A percentile compares a stretch with the other conserved stretches of the same genome.
Evolutionary conservation across 2,329 filamentous ascomycete species (phyloP).

Genomic region (Cordyceps farinosa): DNA sequence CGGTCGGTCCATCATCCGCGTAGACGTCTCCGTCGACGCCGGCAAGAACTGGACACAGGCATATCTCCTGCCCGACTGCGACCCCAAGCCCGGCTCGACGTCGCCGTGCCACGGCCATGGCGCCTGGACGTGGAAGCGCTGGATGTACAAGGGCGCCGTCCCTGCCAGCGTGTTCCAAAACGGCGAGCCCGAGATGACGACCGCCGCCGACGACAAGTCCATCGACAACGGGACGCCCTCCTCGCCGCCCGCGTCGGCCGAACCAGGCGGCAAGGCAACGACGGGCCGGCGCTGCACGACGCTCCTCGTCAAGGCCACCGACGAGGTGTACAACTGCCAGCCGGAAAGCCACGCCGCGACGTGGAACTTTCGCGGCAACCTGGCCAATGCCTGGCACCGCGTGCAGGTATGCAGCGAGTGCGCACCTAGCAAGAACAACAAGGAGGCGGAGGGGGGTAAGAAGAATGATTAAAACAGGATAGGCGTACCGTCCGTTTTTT

Average conservation of each 20-base stretch:
- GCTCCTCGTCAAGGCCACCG: conserved; percentile 62
- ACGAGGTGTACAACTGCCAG: conserved; percentile 64
- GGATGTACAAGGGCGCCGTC: conserved; percentile 53
- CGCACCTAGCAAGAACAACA: conserved; percentile 15
- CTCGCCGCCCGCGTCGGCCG: background rate
- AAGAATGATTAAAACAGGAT: background rate
- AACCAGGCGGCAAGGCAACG: background rate
- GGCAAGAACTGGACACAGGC: conserved; percentile 64
- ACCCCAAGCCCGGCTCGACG: conserved; percentile 25
- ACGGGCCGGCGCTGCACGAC: conserved; percentile 41
- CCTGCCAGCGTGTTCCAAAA: conserved; percentile 32
- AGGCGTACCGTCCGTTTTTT: background rate
- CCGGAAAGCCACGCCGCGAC: conserved; percentile 57
- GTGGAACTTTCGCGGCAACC: conserved; percentile 62
- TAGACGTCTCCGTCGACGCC: conserved; percentile 63
- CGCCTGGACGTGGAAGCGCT: conserved; percentile 62
- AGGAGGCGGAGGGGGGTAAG: background rate
- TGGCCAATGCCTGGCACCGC: conserved; percentile 65
- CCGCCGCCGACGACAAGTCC: conserved; percentile 16
- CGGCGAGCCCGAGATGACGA: background rate
- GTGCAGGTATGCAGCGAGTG: conserved; percentile 40
- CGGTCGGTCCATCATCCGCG: conserved; percentile 61
- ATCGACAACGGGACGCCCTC: background rate
- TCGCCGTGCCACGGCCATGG: conserved; percentile 41
- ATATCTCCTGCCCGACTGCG: conserved; percentile 50